Percentiles rank a stretch among this genome's conserved stretches.
phyloP scores from a whole-genome alignment of 2,329 filamentous ascomycete species.

The Neofusicoccum umdonicola region DNA sequence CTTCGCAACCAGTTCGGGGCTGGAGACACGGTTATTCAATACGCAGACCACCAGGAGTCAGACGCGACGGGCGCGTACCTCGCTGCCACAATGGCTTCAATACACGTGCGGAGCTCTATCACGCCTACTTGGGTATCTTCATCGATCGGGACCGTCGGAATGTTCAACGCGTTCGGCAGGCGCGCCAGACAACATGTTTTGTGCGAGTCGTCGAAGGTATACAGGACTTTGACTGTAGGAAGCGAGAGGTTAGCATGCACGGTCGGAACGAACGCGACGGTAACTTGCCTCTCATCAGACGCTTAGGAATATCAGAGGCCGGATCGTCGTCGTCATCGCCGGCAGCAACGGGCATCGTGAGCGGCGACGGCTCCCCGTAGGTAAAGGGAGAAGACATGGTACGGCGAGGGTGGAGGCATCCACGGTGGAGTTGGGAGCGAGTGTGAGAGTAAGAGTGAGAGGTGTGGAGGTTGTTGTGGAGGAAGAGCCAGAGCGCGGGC shows the following conservation, averaged over 20 bases:
- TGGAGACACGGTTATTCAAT: constrained; percentile 41
- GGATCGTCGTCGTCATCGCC: constrained; percentile 28
- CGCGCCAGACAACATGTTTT: constrained; percentile 88
- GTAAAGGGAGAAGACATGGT: constrained; percentile 35
- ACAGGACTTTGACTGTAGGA: constrained; percentile 85
- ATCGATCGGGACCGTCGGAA: constrained; percentile 79
- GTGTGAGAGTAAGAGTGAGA: background rate
- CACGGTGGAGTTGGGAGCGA: background rate
- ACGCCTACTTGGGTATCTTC: constrained; percentile 79
- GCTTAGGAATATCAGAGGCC: constrained; percentile 34
- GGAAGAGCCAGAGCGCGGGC: constrained; percentile 3
- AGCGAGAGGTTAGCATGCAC: background rate
- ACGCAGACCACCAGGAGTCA: constrained; percentile 4
- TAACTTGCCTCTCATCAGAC: constrained; percentile 48
- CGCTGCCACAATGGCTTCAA: constrained; percentile 72
- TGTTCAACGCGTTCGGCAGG: constrained; percentile 73
- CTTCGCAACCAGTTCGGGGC: constrained; percentile 79
- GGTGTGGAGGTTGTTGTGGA: constrained; percentile 9
- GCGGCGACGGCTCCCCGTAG: constrained; percentile 26
- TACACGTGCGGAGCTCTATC: constrained; percentile 81
- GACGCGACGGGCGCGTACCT: constrained; percentile 43
- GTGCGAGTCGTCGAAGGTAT: constrained; percentile 88
- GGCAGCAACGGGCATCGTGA: constrained; percentile 23
- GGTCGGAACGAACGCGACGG: constrained; percentile 13
- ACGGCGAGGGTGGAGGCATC: constrained; percentile 23